Conservation (phyloP, 768 basidiomycete genomes). For the Gautieria morchelliformis region DNA sequence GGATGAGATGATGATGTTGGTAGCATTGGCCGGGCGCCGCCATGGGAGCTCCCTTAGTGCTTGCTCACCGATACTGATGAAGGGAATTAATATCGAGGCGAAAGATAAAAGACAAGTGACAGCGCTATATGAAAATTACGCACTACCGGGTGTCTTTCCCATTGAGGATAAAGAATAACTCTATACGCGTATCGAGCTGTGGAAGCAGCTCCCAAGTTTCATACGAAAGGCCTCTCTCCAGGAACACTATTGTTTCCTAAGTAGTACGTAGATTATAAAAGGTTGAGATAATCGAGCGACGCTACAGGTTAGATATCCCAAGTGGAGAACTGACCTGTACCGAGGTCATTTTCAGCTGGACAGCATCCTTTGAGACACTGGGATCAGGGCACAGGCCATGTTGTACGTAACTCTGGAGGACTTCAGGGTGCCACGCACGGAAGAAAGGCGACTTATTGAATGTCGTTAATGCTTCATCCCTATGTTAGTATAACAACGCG, state of each 20-base stretch:
- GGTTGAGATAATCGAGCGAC: too few relatives aligned
- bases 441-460: conserved; percentile 60
- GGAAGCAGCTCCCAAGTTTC: conserved; percentile 29
- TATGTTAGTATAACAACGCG: conserved; percentile 15
- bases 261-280: background rate
- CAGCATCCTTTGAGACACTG: conserved; percentile 26
- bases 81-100: background rate
- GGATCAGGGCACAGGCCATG: conserved; percentile 37
- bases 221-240: conserved; percentile 28
- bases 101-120: too few relatives aligned
- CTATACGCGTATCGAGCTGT: conserved; percentile 38
- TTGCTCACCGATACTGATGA: conserved; percentile 8
- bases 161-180: conserved; percentile 48
- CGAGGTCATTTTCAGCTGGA: conserved; percentile 55
- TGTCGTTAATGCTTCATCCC: conserved; percentile 47
- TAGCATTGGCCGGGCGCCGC: conserved; percentile 24
- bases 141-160: conserved; percentile 30
- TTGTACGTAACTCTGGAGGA: conserved; percentile 50
- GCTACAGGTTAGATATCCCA: background rate
- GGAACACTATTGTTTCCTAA: conserved; percentile 51
- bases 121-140: conserved; percentile 11
- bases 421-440: conserved; percentile 54
- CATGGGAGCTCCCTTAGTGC: conserved; percentile 18
- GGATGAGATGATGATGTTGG: conserved; percentile 21
- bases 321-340: conserved; percentile 28